Evolutionary conservation across 2,329 filamentous ascomycete genomes (phyloP).

Genomic region (Sarocladium brachiariae): DNA sequence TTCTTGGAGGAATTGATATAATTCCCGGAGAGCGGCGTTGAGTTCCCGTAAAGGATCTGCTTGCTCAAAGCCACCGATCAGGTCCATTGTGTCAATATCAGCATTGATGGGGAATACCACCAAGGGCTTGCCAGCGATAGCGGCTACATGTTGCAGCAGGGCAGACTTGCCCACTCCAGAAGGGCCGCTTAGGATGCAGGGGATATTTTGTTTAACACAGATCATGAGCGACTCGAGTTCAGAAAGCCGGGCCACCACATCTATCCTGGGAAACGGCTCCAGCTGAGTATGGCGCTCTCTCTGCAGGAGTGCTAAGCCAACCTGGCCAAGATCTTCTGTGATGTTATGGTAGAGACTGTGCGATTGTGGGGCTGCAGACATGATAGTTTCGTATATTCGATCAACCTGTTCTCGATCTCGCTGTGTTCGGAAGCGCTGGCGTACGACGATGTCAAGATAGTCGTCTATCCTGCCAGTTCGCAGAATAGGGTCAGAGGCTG

Average conservation of each 20-base stretch:
- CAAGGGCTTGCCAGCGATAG: conserved; percentile 65
- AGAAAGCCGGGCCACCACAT: conserved; percentile 51
- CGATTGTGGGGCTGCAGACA: conserved; percentile 42
- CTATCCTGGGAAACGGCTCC: conserved; percentile 42
- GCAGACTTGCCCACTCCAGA: conserved; percentile 84
- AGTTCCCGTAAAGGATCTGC: conserved; percentile 72
- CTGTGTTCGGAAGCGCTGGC: conserved; percentile 75
- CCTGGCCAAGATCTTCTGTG: conserved; percentile 59
- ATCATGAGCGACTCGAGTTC: conserved; percentile 82
- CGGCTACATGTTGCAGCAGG: conserved; percentile 74
- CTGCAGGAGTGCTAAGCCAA: conserved; percentile 67
- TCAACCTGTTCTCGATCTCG: conserved; percentile 61
- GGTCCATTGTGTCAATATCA: conserved; percentile 93
- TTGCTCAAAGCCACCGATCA: conserved; percentile 95
- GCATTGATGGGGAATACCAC: conserved; percentile 85
- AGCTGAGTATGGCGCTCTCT: conserved; percentile 52
- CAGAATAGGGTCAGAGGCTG: conserved; percentile 49
- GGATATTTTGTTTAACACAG: conserved; percentile 79
- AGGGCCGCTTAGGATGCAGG: conserved; percentile 79
- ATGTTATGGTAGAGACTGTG: conserved; percentile 69
- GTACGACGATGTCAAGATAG: conserved; percentile 70
- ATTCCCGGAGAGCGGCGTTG: conserved; percentile 43
- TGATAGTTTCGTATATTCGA: conserved; percentile 59
- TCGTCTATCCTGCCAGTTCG: conserved; percentile 56
- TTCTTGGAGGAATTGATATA: conserved; percentile 45